Evolutionary conservation across 2,329 filamentous ascomycete species (phyloP), one percentile per base, ranked within the genome.

Genomic region (Xylaria sp.): DNA sequence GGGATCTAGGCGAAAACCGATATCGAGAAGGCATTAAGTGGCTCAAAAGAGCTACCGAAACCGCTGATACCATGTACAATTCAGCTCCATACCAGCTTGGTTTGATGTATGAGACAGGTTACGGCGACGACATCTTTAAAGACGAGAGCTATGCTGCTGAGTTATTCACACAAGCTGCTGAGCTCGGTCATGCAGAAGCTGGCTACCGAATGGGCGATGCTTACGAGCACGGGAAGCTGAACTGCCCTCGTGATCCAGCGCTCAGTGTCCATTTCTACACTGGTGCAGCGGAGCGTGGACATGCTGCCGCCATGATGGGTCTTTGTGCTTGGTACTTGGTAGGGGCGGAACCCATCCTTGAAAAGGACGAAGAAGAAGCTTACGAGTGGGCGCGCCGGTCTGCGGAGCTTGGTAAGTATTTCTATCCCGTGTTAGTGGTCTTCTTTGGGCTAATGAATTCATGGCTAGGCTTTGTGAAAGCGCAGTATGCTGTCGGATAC

Each of bases 301-400:
- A 98, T 77, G 86, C 94, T 0, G 88, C 90, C 57, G 95, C 94
- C 57, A 98, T 98, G 94, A 97, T 99, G 94, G 95, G 95, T 4
- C 85, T 99, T 9, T 99, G 96, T 81, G 96, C 96, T 12, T 99
- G 96, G 96, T 99, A 98, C 80, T 92, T 98, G 87, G 92, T 98
- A 50, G 96, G 96, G 12, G 96, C 96, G 1, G 92, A 94, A 74
- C 94, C 94, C 0, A 90, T 98, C 15, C 83, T 99, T 25, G 94
- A 97, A 70, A 97, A 96, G 81, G 95, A 99, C 76, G 95, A 98
- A 80, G 91, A 92, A 74, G 96, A 99, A 81, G 96, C 96, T 10
- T 98, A 97, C 77, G 94, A 97, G 80, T 99, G 96, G 96, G 94
- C 96, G 18, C 90, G 90, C 76, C 90, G 91, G 77, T 93, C 96